Percentiles rank a stretch among this genome's conserved stretches.
phyloP scores from a whole-genome alignment of 306 rosid genomes.

The Inga oerstediana region DNA sequence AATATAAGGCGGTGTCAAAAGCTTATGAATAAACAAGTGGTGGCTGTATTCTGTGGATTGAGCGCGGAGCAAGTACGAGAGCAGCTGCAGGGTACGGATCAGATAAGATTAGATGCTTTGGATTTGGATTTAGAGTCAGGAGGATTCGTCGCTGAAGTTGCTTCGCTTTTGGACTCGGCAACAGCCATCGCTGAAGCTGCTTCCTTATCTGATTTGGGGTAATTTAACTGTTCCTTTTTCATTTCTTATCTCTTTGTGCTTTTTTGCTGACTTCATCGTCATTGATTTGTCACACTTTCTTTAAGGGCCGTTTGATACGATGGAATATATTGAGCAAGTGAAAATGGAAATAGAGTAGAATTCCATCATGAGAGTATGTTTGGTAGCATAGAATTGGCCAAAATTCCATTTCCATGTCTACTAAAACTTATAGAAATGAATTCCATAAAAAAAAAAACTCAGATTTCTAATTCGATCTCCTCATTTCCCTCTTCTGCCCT shows the following conservation, averaged over 20 bases:
- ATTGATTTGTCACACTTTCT: no score
- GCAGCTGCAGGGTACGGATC: background rate
- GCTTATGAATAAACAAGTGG: background rate
- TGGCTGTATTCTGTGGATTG: background rate
- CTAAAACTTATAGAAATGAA: no score
- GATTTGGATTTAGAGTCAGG: background rate
- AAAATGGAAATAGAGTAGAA: no score
- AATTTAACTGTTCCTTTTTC: background rate
- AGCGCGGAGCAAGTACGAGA: background rate
- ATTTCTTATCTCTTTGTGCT: background rate
- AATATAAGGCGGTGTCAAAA: background rate
- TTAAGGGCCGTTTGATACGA: no score
- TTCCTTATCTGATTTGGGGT: background rate
- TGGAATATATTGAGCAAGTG: no score
- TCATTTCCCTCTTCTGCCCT: no score
- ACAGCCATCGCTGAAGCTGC: background rate
- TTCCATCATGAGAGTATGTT: no score
- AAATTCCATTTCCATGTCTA: no score
- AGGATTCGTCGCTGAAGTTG: background rate
- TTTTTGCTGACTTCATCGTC: no score
- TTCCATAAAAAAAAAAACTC: no score
- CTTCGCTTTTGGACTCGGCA: background rate
- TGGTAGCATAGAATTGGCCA: no score
- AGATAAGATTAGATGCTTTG: background rate
- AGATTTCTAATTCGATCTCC: no score